These are phyloP conservation scores for Cichorium intybus DNA, from an alignment of 140 eudicot species.

Conservation along the genomic window DNA sequence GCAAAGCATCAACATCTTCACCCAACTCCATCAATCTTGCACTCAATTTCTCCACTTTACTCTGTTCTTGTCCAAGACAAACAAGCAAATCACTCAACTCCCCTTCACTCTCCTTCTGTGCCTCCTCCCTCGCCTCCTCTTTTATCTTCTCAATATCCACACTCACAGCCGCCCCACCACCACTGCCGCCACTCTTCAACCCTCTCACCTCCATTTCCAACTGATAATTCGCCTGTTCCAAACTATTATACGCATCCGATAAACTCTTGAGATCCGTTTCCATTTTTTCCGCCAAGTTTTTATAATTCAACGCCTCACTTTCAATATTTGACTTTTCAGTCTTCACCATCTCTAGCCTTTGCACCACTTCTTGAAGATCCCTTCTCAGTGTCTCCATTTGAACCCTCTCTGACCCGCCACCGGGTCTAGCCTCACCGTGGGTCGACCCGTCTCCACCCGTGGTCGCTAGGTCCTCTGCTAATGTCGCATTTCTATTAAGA, in stretches of 20 bases:
- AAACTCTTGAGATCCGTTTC: slow-evolving; percentile 81
- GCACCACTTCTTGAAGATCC: slow-evolving; percentile 68
- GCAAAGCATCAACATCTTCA: slow-evolving; percentile 80
- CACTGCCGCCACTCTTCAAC: slow-evolving; percentile 43
- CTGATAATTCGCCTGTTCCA: slow-evolving; percentile 79
- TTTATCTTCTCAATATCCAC: slow-evolving; percentile 69
- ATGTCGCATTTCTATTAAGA: slow-evolving; percentile 66
- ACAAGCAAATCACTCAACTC: slow-evolving; percentile 81
- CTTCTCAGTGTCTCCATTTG: slow-evolving; percentile 63
- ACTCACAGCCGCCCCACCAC: slow-evolving; percentile 30
- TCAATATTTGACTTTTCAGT: slow-evolving; percentile 60
- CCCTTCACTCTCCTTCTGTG: slow-evolving; percentile 86
- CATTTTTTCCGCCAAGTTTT: slow-evolving; percentile 49
- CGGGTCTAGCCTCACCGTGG: slow-evolving; percentile 36
- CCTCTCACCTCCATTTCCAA: slow-evolving; percentile 64
- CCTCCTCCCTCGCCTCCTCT: slow-evolving; percentile 81
- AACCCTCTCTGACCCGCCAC: slow-evolving; percentile 63
- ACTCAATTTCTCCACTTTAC: slow-evolving; percentile 81
- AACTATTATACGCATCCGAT: slow-evolving; percentile 89
- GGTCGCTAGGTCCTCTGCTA: slow-evolving; percentile 76
- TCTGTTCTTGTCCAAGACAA: slow-evolving; percentile 97
- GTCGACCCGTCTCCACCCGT: slow-evolving; percentile 53
- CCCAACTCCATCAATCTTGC: slow-evolving; percentile 71
- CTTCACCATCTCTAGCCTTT: slow-evolving; percentile 57
- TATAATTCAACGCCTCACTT: slow-evolving; percentile 48